A percentile compares a stretch with the other conserved stretches of the same genome.
Conservation (phyloP, 257 asterid genomes). For the Jacaranda copaia region DNA sequence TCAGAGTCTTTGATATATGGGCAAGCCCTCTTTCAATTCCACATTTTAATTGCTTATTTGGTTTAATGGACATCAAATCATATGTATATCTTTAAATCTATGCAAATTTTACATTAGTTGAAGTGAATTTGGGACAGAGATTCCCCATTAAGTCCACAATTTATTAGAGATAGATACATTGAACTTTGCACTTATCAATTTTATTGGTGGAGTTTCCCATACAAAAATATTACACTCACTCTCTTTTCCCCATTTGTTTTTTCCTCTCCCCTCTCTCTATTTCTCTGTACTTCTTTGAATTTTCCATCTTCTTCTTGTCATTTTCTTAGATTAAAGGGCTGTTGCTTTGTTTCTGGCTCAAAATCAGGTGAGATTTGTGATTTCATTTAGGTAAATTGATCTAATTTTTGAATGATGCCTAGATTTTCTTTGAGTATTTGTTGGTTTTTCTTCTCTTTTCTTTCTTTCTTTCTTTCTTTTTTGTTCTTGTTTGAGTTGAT, state of each 20-base stretch:
- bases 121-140: not conserved
- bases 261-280: not conserved
- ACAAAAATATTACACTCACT: not conserved
- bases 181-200: not conserved
- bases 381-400: slow-evolving; percentile 5
- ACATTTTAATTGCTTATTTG: not conserved
- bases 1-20: not conserved
- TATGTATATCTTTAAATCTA: not conserved
- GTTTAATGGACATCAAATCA: not conserved
- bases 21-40: not conserved
- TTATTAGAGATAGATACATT: not conserved
- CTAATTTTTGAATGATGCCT: not conserved
- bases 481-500: not conserved
- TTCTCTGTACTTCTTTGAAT: not conserved
- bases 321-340: not conserved
- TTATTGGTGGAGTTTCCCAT: not conserved
- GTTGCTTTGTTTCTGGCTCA: not conserved
- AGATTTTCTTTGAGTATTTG: not conserved
- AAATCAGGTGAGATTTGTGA: not conserved
- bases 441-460: too few relatives aligned
- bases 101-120: not conserved
- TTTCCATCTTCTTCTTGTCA: not conserved
- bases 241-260: not conserved
- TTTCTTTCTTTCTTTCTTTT: too few relatives aligned
- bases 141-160: not conserved